A percentile compares a stretch with the other conserved stretches of the same genome.
Conservation (phyloP, 1,284 basidiomycete species). For the Moesziomyces sp. region DNA sequence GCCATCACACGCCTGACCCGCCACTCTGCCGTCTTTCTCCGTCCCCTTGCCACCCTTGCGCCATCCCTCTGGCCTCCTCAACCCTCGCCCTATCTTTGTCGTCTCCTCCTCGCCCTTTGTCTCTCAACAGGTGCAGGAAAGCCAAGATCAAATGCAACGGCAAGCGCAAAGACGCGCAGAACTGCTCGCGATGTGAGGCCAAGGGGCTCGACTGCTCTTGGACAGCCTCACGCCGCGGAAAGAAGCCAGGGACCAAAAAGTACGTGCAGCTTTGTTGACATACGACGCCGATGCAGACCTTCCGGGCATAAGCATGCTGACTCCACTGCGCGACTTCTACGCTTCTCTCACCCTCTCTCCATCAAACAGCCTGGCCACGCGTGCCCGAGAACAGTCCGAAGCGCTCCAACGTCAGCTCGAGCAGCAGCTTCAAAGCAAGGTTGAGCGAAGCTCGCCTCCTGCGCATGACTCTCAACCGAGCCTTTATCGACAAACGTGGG, state of each 20-base stretch:
- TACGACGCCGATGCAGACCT: too few species aligned
- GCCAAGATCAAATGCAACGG: constrained; percentile 55
- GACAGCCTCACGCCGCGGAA: constrained; percentile 43
- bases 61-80: neutral
- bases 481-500: constrained; percentile 22
- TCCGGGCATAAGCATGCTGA: neutral
- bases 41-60: neutral
- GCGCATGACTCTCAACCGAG: constrained; percentile 4
- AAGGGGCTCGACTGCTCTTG: constrained; percentile 47
- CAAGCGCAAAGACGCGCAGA: constrained; percentile 46
- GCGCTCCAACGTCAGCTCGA: constrained; percentile 34
- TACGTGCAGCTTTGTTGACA: constrained; percentile 7
- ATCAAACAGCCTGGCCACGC: constrained; percentile 30
- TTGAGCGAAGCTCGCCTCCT: constrained; percentile 20
- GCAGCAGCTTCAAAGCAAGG: constrained; percentile 9
- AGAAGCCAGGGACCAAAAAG: constrained; percentile 52
- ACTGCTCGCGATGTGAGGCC: constrained; percentile 43
- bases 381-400: constrained; percentile 40
- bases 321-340: neutral
- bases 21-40: neutral
- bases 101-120: neutral
- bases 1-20: too few species aligned
- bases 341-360: neutral
- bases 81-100: neutral
- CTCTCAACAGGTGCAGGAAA: constrained; percentile 34